Evolutionary conservation across 2,329 filamentous ascomycete species (phyloP).

Genomic region (Aspergillus texensis): DNA sequence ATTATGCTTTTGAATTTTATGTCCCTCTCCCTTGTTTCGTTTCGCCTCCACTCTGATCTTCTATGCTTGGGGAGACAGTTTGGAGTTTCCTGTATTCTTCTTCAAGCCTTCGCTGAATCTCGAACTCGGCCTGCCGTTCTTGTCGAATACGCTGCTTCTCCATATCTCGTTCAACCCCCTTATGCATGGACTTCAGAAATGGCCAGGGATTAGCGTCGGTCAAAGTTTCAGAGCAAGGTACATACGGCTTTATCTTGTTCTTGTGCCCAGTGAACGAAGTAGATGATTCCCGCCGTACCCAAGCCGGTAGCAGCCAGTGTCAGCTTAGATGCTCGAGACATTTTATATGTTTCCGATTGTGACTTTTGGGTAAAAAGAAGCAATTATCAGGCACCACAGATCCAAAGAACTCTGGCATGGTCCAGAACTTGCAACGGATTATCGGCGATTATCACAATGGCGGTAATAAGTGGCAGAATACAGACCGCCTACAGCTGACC

Average conservation of each 20-base stretch:
- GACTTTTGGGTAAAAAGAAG: not conserved
- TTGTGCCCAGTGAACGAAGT: slow-evolving; percentile 89
- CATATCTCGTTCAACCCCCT: slow-evolving; percentile 90
- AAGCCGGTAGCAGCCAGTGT: slow-evolving; percentile 78
- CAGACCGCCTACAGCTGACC: slow-evolving; percentile 32
- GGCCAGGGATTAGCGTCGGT: slow-evolving; percentile 13
- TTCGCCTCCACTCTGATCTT: slow-evolving; percentile 22
- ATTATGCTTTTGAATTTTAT: slow-evolving; percentile 17
- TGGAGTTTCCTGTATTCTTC: slow-evolving; percentile 89
- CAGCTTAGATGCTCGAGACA: slow-evolving; percentile 89
- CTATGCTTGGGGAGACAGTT: slow-evolving; percentile 63
- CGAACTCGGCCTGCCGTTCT: slow-evolving; percentile 91
- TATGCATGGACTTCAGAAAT: slow-evolving; percentile 76
- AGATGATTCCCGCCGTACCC: slow-evolving; percentile 74
- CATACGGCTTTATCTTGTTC: slow-evolving; percentile 78
- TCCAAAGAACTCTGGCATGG: not conserved
- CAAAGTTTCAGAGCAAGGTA: not conserved
- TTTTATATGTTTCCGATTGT: slow-evolving; percentile 42
- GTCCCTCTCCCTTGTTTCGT: slow-evolving; percentile 24
- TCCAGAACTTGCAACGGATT: slow-evolving; percentile 9
- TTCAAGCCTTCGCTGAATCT: slow-evolving; percentile 83
- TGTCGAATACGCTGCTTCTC: slow-evolving; percentile 88
- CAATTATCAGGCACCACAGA: not conserved
- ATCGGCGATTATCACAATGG: slow-evolving; percentile 29
- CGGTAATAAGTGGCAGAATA: slow-evolving; percentile 38